Percentiles rank a stretch among this genome's conserved stretches.
Conservation (phyloP, 352 stramenopile species). For the Salisapilia sapeloensis region DNA sequence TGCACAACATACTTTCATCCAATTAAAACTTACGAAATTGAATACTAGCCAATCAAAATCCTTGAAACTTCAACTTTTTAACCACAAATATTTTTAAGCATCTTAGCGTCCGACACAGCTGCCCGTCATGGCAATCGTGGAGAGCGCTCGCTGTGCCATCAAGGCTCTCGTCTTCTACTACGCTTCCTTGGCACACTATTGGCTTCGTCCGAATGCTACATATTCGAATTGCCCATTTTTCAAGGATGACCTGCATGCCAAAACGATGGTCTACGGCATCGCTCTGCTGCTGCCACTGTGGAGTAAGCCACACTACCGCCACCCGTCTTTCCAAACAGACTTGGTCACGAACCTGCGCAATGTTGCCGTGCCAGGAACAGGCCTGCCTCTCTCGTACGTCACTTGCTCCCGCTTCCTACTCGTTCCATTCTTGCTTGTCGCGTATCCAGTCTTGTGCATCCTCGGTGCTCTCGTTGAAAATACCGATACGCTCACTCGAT, state of each 20-base stretch:
- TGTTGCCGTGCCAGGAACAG: conserved; percentile 94
- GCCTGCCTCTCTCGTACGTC: conserved; percentile 84
- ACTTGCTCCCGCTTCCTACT: conserved; percentile 69
- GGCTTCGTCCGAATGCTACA: conserved; percentile 33
- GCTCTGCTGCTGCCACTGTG: conserved; percentile 89
- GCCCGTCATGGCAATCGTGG: too few relatives aligned
- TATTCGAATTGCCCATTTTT: conserved; percentile 75
- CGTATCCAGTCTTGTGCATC: conserved; percentile 78
- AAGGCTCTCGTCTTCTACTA: conserved; percentile 58
- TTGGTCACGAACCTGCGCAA: conserved; percentile 94
- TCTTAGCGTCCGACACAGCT: too few relatives aligned
- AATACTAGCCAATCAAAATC: too few relatives aligned
- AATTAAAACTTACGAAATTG: too few relatives aligned
- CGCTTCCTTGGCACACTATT: conserved; percentile 62
- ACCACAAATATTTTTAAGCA: too few relatives aligned
- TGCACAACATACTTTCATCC: too few relatives aligned
- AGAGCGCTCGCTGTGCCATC: too few relatives aligned
- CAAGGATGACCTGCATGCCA: conserved; percentile 54
- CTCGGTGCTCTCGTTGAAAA: conserved; percentile 70
- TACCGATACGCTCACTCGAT: conserved; percentile 33
- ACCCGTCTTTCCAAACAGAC: conserved; percentile 88
- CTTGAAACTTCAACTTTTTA: too few relatives aligned
- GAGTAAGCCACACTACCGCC: conserved; percentile 93
- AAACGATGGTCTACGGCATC: conserved; percentile 92
- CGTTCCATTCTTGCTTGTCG: conserved; percentile 75